A percentile compares a stretch with the other conserved stretches of the same genome.
Evolutionary conservation across 1,284 basidiomycete genomes (phyloP).

Genomic region (Porodaedalea pini): DNA sequence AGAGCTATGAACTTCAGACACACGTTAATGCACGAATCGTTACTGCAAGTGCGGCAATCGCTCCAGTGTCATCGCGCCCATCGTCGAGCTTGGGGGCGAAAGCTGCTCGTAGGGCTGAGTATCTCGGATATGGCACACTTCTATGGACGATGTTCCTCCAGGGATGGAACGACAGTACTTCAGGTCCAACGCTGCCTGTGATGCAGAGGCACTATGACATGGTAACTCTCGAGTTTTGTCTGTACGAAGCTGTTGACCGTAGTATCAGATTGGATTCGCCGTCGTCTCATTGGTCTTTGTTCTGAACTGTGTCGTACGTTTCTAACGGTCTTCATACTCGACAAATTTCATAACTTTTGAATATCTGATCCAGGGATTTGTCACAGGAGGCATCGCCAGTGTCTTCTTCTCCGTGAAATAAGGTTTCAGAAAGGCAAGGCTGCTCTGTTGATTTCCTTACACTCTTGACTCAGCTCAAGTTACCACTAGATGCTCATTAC

Average conservation of each 20-base stretch:
- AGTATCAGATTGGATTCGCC: slow-evolving; percentile 42
- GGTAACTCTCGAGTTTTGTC: neutral
- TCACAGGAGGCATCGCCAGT: slow-evolving; percentile 49
- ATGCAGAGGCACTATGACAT: slow-evolving; percentile 55
- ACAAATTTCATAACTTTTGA: neutral
- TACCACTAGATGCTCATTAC: no score
- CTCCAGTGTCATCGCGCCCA: neutral
- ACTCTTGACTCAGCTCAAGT: no score
- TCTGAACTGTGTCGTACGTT: slow-evolving; percentile 39
- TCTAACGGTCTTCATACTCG: neutral
- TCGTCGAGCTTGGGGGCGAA: neutral
- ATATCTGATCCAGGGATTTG: no score
- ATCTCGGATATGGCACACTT: slow-evolving; percentile 31
- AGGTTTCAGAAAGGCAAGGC: slow-evolving; percentile 64
- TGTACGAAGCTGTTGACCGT: neutral
- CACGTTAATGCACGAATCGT: no score
- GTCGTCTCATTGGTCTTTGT: slow-evolving; percentile 50
- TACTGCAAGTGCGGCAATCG: no score
- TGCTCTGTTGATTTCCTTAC: no score
- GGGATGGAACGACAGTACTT: slow-evolving; percentile 61
- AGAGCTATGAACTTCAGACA: no score
- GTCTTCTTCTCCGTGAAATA: slow-evolving; percentile 51
- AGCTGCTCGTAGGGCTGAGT: slow-evolving; percentile 1
- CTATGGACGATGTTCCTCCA: slow-evolving; percentile 42
- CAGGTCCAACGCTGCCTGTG: slow-evolving; percentile 53